Conservation (phyloP, 768 basidiomycete species). For the Saitozyma podzolica region DNA sequence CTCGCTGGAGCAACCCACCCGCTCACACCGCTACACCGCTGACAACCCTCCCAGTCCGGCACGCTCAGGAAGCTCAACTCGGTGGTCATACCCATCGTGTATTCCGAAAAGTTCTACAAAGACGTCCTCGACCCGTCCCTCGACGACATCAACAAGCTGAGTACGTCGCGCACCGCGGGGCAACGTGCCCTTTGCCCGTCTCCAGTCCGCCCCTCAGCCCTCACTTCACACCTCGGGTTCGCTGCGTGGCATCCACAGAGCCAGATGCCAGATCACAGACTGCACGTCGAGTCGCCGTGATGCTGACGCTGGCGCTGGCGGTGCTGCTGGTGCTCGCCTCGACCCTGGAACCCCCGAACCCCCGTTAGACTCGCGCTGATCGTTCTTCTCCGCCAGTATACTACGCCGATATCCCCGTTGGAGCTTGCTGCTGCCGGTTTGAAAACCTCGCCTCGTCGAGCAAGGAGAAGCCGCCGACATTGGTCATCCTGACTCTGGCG, state of each 20-base stretch:
- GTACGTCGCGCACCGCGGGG: slow-evolving; percentile 19
- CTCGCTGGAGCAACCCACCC: no score
- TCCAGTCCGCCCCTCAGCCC: neutral
- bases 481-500: slow-evolving; percentile 50
- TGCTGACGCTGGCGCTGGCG: neutral
- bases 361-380: neutral
- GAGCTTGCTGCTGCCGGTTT: slow-evolving; percentile 45
- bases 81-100: slow-evolving; percentile 47
- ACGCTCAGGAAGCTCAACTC: slow-evolving; percentile 47
- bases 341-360: no score
- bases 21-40: neutral
- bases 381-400: slow-evolving; percentile 34
- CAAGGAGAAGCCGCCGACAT: slow-evolving; percentile 39
- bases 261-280: no score
- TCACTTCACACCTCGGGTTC: neutral
- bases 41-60: slow-evolving; percentile 30
- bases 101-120: slow-evolving; percentile 51
- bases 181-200: neutral
- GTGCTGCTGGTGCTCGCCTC: no score
- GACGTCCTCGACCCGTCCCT: slow-evolving; percentile 39
- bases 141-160: slow-evolving; percentile 51
- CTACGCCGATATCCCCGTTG: slow-evolving; percentile 51
- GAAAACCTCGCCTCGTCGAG: slow-evolving; percentile 35
- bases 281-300: neutral
- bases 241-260: no score